phyloP scores from a whole-genome alignment of 1,139 yeast species.

The Sugiyamaella xylanicola region DNA sequence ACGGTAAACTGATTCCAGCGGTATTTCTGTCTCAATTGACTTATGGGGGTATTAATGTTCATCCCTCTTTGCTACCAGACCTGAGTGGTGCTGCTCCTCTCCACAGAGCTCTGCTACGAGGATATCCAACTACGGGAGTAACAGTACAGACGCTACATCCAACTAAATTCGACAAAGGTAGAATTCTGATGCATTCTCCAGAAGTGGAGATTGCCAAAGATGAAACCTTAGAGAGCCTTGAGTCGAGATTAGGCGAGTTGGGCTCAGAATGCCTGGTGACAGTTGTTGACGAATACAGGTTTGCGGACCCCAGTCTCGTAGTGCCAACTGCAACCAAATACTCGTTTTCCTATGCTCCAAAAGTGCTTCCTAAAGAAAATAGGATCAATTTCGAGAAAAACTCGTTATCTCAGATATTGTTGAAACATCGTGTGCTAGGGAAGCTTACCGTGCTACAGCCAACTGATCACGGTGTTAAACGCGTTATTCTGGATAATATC shows the following conservation, averaged over 20 bases:
- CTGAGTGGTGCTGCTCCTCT: constrained; percentile 92
- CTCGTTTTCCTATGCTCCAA: constrained; percentile 59
- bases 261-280: constrained; percentile 63
- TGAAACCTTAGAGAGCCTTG: constrained; percentile 52
- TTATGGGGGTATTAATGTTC: constrained; percentile 83
- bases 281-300: constrained; percentile 48
- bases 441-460: constrained; percentile 55
- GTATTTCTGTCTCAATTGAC: constrained; percentile 51
- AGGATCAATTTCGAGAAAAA: constrained; percentile 51
- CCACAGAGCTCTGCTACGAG: constrained; percentile 72
- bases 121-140: constrained; percentile 71
- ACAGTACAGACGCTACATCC: constrained; percentile 91
- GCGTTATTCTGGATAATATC: constrained; percentile 15
- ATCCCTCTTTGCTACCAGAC: constrained; percentile 84
- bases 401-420: constrained; percentile 47
- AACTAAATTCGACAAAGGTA: constrained; percentile 78
- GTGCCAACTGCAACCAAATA: constrained; percentile 30
- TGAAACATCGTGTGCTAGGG: constrained; percentile 60
- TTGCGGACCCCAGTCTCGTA: constrained; percentile 27
- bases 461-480: constrained; percentile 22
- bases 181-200: constrained; percentile 61
- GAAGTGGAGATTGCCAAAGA: constrained; percentile 43
- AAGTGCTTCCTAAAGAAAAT: constrained; percentile 49
- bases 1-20: constrained; percentile 76
- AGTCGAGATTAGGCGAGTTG: constrained; percentile 52